Evolutionary conservation across 2,329 filamentous ascomycete species (phyloP).

Genomic region (Fusarium multiceps): DNA sequence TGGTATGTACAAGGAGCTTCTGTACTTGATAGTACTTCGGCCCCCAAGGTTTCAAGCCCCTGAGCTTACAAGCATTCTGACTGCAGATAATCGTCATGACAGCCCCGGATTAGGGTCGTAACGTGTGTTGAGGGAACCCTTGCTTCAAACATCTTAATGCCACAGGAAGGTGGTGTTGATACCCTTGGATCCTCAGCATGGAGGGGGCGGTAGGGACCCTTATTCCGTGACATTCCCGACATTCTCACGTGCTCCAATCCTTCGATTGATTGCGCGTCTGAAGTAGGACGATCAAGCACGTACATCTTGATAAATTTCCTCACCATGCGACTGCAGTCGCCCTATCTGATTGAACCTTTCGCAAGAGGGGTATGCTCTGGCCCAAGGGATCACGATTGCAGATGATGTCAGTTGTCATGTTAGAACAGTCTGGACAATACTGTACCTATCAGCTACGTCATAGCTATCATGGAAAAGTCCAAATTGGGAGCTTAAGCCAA

Average conservation of each 20-base stretch:
- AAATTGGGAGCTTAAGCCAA: constrained; percentile 27
- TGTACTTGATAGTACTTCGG: neutral
- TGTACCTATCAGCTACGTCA: constrained; percentile 30
- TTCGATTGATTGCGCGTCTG: neutral
- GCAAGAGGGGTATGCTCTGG: neutral
- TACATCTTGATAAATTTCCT: constrained; percentile 16
- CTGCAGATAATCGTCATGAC: neutral
- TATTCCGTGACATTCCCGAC: constrained; percentile 16
- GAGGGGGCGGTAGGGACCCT: constrained; percentile 33
- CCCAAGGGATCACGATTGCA: constrained; percentile 18
- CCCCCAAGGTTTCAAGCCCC: neutral
- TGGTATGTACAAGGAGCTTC: neutral
- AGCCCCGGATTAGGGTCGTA: neutral
- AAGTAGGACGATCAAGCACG: neutral
- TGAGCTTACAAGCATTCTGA: neutral
- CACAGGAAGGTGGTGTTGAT: constrained; percentile 31
- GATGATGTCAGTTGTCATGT: constrained; percentile 32
- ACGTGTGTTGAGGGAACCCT: constrained; percentile 4
- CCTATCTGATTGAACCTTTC: constrained; percentile 17
- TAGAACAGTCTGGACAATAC: constrained; percentile 2
- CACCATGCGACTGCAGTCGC: neutral
- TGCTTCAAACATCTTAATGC: constrained; percentile 1
- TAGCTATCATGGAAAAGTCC: constrained; percentile 13
- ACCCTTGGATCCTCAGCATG: constrained; percentile 21
- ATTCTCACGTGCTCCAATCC: constrained; percentile 10